Conservation (phyloP, 225 moss, liverwort and hornwort genomes). For the Bryoerythrophyllum caledonicum region DNA sequence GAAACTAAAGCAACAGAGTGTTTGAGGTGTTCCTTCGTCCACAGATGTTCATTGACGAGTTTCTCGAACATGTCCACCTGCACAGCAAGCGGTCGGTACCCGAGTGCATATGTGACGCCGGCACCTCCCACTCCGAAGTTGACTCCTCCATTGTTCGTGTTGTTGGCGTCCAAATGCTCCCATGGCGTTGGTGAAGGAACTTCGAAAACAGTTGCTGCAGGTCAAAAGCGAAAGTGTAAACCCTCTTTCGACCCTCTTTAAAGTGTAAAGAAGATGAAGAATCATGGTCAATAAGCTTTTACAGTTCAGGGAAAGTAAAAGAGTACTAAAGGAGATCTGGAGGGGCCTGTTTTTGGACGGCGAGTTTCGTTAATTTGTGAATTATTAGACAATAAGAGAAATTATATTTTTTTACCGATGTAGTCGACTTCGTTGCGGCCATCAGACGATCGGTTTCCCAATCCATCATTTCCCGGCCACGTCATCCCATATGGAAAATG, state of each 20-base stretch:
- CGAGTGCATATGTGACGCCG: constrained; percentile 43
- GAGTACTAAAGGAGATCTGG: too few species aligned
- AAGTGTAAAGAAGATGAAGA: not conserved
- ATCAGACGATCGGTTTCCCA: constrained; percentile 48
- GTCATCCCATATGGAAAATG: constrained; percentile 50
- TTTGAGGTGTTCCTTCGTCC: constrained; percentile 39
- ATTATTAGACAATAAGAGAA: not conserved
- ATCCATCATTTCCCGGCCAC: constrained; percentile 42
- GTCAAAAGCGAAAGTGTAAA: constrained; percentile 3
- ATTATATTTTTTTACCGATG: constrained; percentile 27
- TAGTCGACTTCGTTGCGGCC: constrained; percentile 48
- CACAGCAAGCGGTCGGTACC: constrained; percentile 29
- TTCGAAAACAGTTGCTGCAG: constrained; percentile 42
- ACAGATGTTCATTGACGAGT: constrained; percentile 30
- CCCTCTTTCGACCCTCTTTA: not conserved
- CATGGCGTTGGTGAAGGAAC: constrained; percentile 49
- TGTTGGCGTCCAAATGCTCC: constrained; percentile 42
- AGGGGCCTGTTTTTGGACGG: too few species aligned
- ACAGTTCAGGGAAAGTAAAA: not conserved
- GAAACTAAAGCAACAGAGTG: constrained; percentile 49
- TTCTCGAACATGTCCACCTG: constrained; percentile 51
- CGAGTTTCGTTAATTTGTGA: too few species aligned
- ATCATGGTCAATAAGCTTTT: too few species aligned
- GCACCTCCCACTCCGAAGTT: constrained; percentile 54
- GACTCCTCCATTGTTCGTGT: constrained; percentile 46